Percentiles rank a stretch among this genome's conserved stretches.
Conservation (phyloP, 2,329 filamentous ascomycete genomes). For the Colletotrichum trifolii region DNA sequence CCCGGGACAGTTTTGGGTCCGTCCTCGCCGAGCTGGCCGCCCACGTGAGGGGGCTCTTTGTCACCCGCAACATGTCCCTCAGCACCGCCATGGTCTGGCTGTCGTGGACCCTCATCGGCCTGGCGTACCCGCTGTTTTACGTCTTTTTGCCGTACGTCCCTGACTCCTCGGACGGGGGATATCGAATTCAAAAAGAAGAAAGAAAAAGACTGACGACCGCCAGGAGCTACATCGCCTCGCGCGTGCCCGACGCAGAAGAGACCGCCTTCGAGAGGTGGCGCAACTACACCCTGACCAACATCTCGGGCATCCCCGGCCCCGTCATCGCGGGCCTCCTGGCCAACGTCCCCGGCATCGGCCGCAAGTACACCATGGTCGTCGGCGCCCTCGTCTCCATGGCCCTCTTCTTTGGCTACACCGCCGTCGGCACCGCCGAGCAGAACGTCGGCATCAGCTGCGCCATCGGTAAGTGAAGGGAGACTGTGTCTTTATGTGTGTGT, state of each 20-base stretch:
- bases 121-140: slow-evolving; percentile 80
- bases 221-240: slow-evolving; percentile 25
- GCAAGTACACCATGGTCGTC: slow-evolving; percentile 73
- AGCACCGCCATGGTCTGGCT: slow-evolving; percentile 75
- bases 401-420: slow-evolving; percentile 82
- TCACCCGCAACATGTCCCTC: slow-evolving; percentile 67
- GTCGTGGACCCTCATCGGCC: slow-evolving; percentile 76
- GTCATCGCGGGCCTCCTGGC: slow-evolving; percentile 76
- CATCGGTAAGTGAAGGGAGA: slow-evolving; percentile 43
- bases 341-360: slow-evolving; percentile 66
- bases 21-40: slow-evolving; percentile 39
- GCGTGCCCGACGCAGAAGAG: slow-evolving; percentile 21
- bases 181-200: neutral
- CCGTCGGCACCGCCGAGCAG: slow-evolving; percentile 69
- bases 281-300: slow-evolving; percentile 77
- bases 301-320: slow-evolving; percentile 75
- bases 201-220: neutral
- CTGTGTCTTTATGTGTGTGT: too few relatives aligned
- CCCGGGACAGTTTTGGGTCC: slow-evolving; percentile 16
- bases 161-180: neutral
- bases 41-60: slow-evolving; percentile 75
- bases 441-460: slow-evolving; percentile 77
- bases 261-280: slow-evolving; percentile 67
- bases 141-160: slow-evolving; percentile 71
- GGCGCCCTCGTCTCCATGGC: slow-evolving; percentile 74